Base-by-base conservation (phyloP, 768 basidiomycete genomes). In the Hericium alpestre region DNA sequence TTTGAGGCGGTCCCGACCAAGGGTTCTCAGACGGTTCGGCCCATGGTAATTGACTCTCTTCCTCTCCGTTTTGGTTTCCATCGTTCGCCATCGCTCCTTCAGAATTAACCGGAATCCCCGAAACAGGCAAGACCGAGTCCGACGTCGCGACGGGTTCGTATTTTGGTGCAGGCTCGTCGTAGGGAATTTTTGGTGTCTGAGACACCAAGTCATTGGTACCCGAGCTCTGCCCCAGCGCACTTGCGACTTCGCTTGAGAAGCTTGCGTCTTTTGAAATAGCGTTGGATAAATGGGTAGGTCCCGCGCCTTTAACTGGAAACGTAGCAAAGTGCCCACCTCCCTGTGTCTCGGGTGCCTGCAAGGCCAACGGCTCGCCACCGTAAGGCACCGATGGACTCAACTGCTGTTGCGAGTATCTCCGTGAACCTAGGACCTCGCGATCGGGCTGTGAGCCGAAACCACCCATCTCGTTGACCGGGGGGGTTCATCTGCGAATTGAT, bases 301-400 rank as follows among this genome's bases (percentile, higher is more conserved):
- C 64, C 67, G 63, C 56, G 7, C 69, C 66, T 58, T 79, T 76
- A 16, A 78, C 75, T 0, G 85, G 86, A 69, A 87, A 80, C 1
- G 87, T 89, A 23, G 83, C 82, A 63, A 86, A 88, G 15, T 81
- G 75, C 0, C 77, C 78, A 1, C 77, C 77, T 20, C 15, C 58
- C 47, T 32, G 43, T 18, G 43, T 46, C 2, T 15, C 43, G 16
- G n/a, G 32, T 32, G 32, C 32, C 32, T 32, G 32, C 32, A 32
- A 32, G 6, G 8, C 32, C 32, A 32, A 6, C 6, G 32, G 32
- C 32, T 32, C 32, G 32, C 32, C 32, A 32, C 32, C 32, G 32
- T 32, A 32, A 5, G 32, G 9, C 4, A 7, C 32, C 32, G 8
- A 7, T 10, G 32, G 32, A 32, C 32, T 32, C 6, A 32, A 10